phyloP scores from a whole-genome alignment of 1,139 yeast genomes.

The Blastobotrys proliferans region DNA sequence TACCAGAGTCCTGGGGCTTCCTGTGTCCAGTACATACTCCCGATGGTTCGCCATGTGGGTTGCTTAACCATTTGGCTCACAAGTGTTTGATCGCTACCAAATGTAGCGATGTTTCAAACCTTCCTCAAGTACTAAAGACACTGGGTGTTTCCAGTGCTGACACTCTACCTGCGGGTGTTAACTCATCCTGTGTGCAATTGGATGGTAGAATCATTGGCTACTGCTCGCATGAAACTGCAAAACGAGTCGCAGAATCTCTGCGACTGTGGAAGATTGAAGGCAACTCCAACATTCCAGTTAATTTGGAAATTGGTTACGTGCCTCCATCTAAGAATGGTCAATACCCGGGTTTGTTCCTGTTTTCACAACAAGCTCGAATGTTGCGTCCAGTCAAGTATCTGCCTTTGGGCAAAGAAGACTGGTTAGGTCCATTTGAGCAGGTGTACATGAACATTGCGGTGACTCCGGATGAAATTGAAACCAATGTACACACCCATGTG shows the following conservation, averaged over 20 bases:
- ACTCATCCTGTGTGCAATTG: conserved; percentile 81
- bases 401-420: conserved; percentile 77
- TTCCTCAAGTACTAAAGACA: conserved; percentile 62
- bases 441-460: conserved; percentile 96
- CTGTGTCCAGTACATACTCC: conserved; percentile 99
- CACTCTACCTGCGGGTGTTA: conserved; percentile 79
- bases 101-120: conserved; percentile 66
- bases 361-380: conserved; percentile 93
- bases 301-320: conserved; percentile 88
- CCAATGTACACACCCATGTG: conserved; percentile 81
- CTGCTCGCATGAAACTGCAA: conserved; percentile 88
- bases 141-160: conserved; percentile 79
- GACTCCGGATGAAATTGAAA: conserved; percentile 84
- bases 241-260: conserved; percentile 79
- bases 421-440: conserved; percentile 96
- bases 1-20: conserved; percentile 99
- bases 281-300: conserved; percentile 66
- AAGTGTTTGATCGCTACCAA: conserved; percentile 83
- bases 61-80: conserved; percentile 93
- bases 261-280: conserved; percentile 94
- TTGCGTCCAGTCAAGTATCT: conserved; percentile 91
- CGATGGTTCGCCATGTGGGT: conserved; percentile 99
- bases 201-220: conserved; percentile 94
- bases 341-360: conserved; percentile 90
- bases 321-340: conserved; percentile 96